Conservation (phyloP, 2,329 filamentous ascomycete species). For the Kalmusia sp. region DNA sequence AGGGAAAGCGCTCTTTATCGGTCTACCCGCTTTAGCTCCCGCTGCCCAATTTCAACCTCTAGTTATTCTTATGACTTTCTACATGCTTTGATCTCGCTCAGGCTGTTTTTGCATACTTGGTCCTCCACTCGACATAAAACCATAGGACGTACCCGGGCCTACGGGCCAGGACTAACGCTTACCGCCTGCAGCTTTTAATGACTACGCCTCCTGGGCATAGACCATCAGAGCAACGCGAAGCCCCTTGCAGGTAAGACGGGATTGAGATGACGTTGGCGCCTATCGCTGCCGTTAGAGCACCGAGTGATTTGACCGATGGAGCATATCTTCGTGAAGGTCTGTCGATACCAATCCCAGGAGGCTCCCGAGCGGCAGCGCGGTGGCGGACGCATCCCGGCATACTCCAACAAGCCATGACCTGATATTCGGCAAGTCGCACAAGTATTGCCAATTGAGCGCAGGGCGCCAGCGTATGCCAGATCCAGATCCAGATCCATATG, state of each 20-base stretch:
- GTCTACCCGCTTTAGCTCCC: slow-evolving; percentile 21
- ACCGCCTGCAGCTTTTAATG: not conserved
- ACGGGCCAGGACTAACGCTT: not conserved
- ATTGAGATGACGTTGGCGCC: not conserved
- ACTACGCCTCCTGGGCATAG: not conserved
- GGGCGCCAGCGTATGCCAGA: not conserved
- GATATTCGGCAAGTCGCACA: not conserved
- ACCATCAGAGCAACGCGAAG: not conserved
- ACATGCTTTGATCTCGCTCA: not conserved
- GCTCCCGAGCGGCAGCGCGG: not conserved
- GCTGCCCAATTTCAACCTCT: slow-evolving; percentile 14
- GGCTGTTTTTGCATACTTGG: too few species aligned
- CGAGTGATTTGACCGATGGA: too few species aligned
- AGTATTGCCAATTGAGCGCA: not conserved
- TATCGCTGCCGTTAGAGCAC: too few species aligned
- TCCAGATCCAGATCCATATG: not conserved
- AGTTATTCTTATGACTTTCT: not conserved
- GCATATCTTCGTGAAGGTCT: not conserved
- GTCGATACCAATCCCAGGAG: not conserved
- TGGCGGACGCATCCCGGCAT: not conserved
- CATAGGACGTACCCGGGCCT: too few species aligned
- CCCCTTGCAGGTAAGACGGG: not conserved
- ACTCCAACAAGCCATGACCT: not conserved
- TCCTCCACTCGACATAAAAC: too few species aligned
- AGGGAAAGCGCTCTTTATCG: slow-evolving; percentile 3